Percentiles rank a stretch among this genome's conserved stretches.
Conservation (phyloP, 2,329 filamentous ascomycete genomes). For the Nigrograna mackinnonii region DNA sequence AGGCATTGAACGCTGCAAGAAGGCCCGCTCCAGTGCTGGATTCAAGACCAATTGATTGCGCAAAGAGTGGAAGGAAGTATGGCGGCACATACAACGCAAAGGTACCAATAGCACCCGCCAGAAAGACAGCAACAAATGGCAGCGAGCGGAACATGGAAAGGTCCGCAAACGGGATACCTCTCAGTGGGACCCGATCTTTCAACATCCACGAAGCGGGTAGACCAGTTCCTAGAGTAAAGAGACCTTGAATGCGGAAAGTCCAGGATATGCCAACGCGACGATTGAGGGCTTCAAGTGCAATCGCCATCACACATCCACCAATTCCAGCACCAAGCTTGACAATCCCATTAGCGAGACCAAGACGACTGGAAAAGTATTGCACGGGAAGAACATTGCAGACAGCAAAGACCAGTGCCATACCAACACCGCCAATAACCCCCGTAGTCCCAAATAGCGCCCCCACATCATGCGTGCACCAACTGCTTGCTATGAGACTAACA, state of each 20-base stretch:
- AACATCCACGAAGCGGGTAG: too few species aligned
- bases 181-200: too few species aligned
- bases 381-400: too few species aligned
- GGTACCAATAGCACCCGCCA: conserved; percentile 58
- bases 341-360: conserved; percentile 18
- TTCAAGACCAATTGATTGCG: conserved; percentile 57
- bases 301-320: not conserved
- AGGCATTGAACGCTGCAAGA: conserved; percentile 64
- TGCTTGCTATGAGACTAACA: too few species aligned
- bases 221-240: too few species aligned
- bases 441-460: too few species aligned
- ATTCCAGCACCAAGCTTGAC: conserved; percentile 1
- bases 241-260: too few species aligned
- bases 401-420: too few species aligned
- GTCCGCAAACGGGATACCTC: too few species aligned
- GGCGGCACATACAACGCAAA: conserved; percentile 65
- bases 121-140: conserved; percentile 57
- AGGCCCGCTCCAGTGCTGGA: conserved; percentile 59
- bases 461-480: too few species aligned
- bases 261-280: conserved; percentile 14
- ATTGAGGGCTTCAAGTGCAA: conserved; percentile 41
- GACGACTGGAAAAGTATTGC: conserved; percentile 59
- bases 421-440: too few species aligned
- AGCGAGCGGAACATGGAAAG: conserved; percentile 57
- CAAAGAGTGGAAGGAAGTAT: conserved; percentile 64